phyloP scores from a whole-genome alignment of 2,329 filamentous ascomycete species.

The Orbilia quercus region DNA sequence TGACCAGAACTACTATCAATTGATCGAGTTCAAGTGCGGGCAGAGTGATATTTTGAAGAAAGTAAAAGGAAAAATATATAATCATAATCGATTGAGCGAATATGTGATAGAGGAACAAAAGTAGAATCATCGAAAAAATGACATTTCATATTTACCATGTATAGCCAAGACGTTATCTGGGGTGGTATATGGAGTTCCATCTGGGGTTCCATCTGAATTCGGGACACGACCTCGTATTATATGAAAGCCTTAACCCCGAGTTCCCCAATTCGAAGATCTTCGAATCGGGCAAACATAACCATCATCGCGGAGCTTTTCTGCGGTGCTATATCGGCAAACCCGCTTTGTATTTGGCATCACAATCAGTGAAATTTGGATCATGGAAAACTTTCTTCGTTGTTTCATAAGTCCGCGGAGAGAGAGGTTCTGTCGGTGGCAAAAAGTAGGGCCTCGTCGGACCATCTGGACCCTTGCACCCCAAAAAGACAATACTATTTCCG shows the following conservation, averaged over 20 bases:
- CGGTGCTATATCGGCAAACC: constrained; percentile 24
- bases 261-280: neutral
- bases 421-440: constrained; percentile 2
- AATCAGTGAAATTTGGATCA: constrained; percentile 8
- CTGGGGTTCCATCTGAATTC: neutral
- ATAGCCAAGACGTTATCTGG: constrained; percentile 20
- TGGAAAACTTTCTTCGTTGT: neutral
- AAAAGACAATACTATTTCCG: no score
- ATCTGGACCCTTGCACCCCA: no score
- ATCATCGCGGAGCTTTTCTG: constrained; percentile 18
- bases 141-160: neutral
- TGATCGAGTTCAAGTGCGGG: no score
- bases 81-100: no score
- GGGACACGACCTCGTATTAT: neutral
- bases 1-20: no score
- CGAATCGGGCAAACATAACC: constrained; percentile 19
- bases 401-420: neutral
- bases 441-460: no score
- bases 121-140: no score
- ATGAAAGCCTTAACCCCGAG: neutral
- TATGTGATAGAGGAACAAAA: no score
- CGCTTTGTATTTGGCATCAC: constrained; percentile 20
- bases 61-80: no score
- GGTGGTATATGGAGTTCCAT: no score
- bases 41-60: no score